Evolutionary conservation across 2,329 filamentous ascomycete species (phyloP).

Genomic region (Phoma herbarum): DNA sequence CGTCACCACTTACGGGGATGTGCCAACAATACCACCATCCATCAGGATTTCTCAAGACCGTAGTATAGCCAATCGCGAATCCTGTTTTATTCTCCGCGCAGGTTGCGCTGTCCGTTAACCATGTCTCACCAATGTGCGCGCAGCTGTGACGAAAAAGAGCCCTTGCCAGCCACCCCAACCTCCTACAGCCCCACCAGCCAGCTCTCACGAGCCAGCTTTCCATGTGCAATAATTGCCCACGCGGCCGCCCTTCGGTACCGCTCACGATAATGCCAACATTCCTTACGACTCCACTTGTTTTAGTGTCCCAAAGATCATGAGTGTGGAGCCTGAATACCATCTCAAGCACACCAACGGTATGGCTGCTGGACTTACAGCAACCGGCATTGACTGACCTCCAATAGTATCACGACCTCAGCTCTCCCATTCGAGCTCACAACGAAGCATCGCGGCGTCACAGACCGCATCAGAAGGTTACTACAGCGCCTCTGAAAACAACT

Average conservation of each 20-base stretch:
- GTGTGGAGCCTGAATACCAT: slow-evolving; percentile 48
- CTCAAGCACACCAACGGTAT: slow-evolving; percentile 55
- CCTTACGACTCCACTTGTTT: slow-evolving; percentile 39
- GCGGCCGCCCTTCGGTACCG: slow-evolving; percentile 16
- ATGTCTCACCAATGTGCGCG: slow-evolving; percentile 37
- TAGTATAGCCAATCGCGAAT: slow-evolving; percentile 17
- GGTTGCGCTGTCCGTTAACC: slow-evolving; percentile 10
- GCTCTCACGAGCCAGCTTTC: slow-evolving; percentile 24
- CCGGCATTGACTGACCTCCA: slow-evolving; percentile 26
- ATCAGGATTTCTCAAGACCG: slow-evolving; percentile 6
- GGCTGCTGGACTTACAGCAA: slow-evolving; percentile 8
- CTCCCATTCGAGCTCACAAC: slow-evolving; percentile 54
- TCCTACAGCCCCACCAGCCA: slow-evolving; percentile 21
- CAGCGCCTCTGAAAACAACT: slow-evolving; percentile 54
- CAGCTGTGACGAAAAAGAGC: slow-evolving; percentile 31
- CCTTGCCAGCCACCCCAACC: slow-evolving; percentile 44
- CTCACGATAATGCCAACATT: slow-evolving; percentile 37
- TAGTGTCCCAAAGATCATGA: slow-evolving; percentile 46
- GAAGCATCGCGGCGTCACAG: slow-evolving; percentile 59
- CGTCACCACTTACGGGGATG: slow-evolving; percentile 18
- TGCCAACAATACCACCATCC: slow-evolving; percentile 16
- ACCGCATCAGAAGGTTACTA: slow-evolving; percentile 62
- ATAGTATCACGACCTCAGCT: slow-evolving; percentile 53
- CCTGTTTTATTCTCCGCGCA: slow-evolving; percentile 16
- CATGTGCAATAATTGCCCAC: slow-evolving; percentile 25